These are phyloP conservation scores for Carex myosuroides DNA, from an alignment of 176 grass and related monocot species.

Conservation along the genomic window DNA sequence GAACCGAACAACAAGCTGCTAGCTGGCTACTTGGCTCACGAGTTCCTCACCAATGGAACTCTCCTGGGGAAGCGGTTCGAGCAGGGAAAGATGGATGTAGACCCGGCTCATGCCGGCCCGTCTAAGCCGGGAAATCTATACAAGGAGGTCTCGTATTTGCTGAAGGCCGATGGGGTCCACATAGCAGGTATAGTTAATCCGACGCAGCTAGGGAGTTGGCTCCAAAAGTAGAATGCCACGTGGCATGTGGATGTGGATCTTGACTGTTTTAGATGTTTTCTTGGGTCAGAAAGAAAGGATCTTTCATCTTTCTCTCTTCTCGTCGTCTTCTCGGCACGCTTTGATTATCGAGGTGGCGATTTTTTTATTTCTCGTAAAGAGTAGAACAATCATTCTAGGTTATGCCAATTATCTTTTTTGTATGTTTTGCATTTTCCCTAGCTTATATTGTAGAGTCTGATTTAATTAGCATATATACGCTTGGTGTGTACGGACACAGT, in stretches of 20 bases:
- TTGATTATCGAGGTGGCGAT: slow-evolving; percentile 12
- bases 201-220: slow-evolving; percentile 69
- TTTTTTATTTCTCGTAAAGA: not conserved
- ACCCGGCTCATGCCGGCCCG: slow-evolving; percentile 16
- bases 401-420: not conserved
- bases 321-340: not conserved
- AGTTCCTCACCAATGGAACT: slow-evolving; percentile 62
- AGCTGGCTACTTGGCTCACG: slow-evolving; percentile 72
- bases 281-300: not conserved
- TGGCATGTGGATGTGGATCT: not conserved
- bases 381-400: not conserved
- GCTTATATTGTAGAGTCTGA: not conserved
- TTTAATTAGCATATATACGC: not conserved
- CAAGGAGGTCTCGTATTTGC: slow-evolving; percentile 44
- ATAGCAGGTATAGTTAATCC: slow-evolving; percentile 82
- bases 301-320: not conserved
- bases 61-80: slow-evolving; percentile 45
- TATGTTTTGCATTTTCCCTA: not conserved
- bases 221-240: slow-evolving; percentile 44
- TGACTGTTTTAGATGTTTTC: not conserved
- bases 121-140: slow-evolving; percentile 33
- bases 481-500: not conserved
- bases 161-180: slow-evolving; percentile 41
- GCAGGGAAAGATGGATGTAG: not conserved
- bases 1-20: slow-evolving; percentile 41